phyloP scores from a whole-genome alignment of 1,139 yeast genomes.

The Kodamaea alishanica region DNA sequence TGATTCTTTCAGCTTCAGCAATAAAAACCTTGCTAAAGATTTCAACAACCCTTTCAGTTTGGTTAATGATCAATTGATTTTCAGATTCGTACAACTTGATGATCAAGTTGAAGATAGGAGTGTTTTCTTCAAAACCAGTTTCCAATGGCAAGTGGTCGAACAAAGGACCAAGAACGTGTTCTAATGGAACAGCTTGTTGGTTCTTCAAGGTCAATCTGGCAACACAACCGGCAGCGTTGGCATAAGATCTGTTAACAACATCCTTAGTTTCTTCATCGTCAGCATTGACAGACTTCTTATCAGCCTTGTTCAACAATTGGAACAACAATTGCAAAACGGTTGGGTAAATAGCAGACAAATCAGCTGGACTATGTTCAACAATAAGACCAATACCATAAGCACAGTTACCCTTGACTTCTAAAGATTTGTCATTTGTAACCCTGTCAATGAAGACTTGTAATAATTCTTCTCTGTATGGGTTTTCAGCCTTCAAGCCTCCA shows the following conservation, averaged over 20 bases:
- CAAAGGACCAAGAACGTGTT: conserved; percentile 74
- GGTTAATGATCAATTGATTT: conserved; percentile 51
- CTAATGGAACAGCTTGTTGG: conserved; percentile 70
- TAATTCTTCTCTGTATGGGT: conserved; percentile 68
- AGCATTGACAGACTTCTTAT: conserved; percentile 57
- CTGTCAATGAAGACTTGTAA: conserved; percentile 66
- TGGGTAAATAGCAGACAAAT: conserved; percentile 62
- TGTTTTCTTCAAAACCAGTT: conserved; percentile 89
- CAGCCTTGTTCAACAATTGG: conserved; percentile 74
- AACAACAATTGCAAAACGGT: conserved; percentile 73
- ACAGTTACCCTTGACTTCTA: conserved; percentile 91
- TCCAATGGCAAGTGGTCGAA: conserved; percentile 79
- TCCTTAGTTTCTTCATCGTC: conserved; percentile 81
- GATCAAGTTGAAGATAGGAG: conserved; percentile 80
- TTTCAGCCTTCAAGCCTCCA: conserved; percentile 64
- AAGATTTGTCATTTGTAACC: conserved; percentile 70
- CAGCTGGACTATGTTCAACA: conserved; percentile 56
- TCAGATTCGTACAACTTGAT: conserved; percentile 65
- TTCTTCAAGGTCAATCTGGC: conserved; percentile 83
- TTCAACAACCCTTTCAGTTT: conserved; percentile 63
- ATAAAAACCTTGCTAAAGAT: conserved; percentile 68
- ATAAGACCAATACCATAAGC: conserved; percentile 93
- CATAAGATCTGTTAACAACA: conserved; percentile 77
- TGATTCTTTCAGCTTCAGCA: conserved; percentile 68
- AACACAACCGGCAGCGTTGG: conserved; percentile 97